Base-by-base conservation (phyloP, 1,284 basidiomycete genomes). In the Heterobasidion annosum region DNA sequence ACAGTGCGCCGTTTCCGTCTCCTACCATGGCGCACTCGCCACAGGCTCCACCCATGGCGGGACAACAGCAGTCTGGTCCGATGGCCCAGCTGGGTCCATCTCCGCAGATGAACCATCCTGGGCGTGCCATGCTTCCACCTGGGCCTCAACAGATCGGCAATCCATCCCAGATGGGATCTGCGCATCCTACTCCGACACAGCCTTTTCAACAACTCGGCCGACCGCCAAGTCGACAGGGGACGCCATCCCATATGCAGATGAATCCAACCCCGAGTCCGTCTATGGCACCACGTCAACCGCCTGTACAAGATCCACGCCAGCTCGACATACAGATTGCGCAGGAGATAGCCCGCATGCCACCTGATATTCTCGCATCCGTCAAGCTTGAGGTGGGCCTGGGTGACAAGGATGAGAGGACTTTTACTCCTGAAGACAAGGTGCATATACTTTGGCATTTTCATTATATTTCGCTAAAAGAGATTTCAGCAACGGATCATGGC, bases 381-480 rank as follows among this genome's bases (percentile, higher is more conserved):
- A 81, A 72, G 64, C 58, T 63, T 37, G 82, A 84, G 25, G 46
- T 75, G 13, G 76, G 75, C 0, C 32, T 82, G 5, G 68, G 61
- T 0, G 75, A 77, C 25, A 83, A 79, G 64, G 82, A 86, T 13
- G 44, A 74, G 0, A 59, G 58, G 5, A 58, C 65, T 7, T 63
- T 85, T 57, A 75, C 70, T 9, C 34, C 63, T 7, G 69, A 72
- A 0, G 86, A 88, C 33, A 87, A 83, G 76, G 85, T 86, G 53
- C 49, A 72, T 65, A 5, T 12, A 12, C 18, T 25, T 15, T 47
- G 34, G 47, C 43, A 45, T 2, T 9, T 33, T 7, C 37, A 25
- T 35, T 9, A 7, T 8, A 51, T 37, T 58, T 62, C 56, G 57
- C 60, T 56, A 55, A 59, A 33, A 46, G 47, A 16, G 48, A 19